A percentile compares a stretch with the other conserved stretches of the same genome.
Evolutionary conservation across 129 eudicot genomes (phyloP).

Genomic region (Deinandra increscens): DNA sequence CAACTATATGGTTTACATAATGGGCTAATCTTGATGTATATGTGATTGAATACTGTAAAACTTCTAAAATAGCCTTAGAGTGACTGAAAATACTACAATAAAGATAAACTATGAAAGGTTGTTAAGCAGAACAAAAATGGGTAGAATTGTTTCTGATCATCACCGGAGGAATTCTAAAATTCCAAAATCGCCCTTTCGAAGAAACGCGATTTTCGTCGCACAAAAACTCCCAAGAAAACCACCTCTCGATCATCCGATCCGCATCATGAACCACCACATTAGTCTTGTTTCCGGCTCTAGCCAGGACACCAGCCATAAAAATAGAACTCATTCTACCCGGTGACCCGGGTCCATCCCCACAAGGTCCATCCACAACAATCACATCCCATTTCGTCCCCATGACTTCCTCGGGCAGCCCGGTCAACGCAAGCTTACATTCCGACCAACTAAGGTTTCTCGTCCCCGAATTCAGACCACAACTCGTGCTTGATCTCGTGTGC

Average conservation of each 20-base stretch:
- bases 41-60: background rate
- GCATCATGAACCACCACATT: conserved; percentile 84
- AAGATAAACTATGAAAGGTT: background rate
- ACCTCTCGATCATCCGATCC: conserved; percentile 73
- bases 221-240: conserved; percentile 93
- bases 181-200: conserved; percentile 85
- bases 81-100: background rate
- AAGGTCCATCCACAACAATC: conserved; percentile 82
- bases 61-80: background rate
- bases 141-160: conserved; percentile 33
- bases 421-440: conserved; percentile 54
- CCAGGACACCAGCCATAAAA: conserved; percentile 67
- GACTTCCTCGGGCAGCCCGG: conserved; percentile 54
- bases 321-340: conserved; percentile 90
- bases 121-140: conserved; percentile 44
- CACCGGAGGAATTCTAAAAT: conserved; percentile 41
- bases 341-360: conserved; percentile 52
- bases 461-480: conserved; percentile 37
- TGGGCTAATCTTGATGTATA: too few relatives aligned
- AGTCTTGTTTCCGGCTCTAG: conserved; percentile 61
- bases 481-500: conserved; percentile 51
- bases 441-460: conserved; percentile 21
- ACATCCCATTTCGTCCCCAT: conserved; percentile 68
- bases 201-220: conserved; percentile 75
- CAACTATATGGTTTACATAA: too few relatives aligned